Conservation (phyloP, 2,329 filamentous ascomycete genomes). For the Arthrobotrys entomopaga region DNA sequence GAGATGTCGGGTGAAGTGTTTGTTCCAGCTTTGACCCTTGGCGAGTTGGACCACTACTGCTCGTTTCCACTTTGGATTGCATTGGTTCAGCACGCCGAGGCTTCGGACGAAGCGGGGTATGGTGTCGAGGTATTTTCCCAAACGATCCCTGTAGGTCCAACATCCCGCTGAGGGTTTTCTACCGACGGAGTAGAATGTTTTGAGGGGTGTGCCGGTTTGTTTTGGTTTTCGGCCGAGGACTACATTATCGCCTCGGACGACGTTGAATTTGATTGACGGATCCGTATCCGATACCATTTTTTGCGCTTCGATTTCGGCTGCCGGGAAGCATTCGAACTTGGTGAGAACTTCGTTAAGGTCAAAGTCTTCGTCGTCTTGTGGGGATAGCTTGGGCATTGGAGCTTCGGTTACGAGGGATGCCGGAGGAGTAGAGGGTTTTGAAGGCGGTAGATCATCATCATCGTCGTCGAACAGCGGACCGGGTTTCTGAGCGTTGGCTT, state of each 20-base stretch:
- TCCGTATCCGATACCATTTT: constrained; percentile 37
- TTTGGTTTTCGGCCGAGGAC: constrained; percentile 39
- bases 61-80: constrained; percentile 37
- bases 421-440: constrained; percentile 12
- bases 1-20: constrained; percentile 36
- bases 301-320: constrained; percentile 24
- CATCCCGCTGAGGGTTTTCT: constrained; percentile 46
- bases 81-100: constrained; percentile 34
- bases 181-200: constrained; percentile 43
- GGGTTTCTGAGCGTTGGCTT: background rate
- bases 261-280: constrained; percentile 44
- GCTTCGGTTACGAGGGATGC: constrained; percentile 21
- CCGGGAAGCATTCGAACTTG: constrained; percentile 47
- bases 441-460: constrained; percentile 12
- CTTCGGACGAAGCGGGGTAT: constrained; percentile 28
- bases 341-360: constrained; percentile 46
- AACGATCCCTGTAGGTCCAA: constrained; percentile 44
- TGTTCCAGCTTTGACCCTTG: constrained; percentile 46
- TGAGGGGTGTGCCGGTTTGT: constrained; percentile 17
- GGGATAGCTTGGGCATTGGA: constrained; percentile 21
- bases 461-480: background rate
- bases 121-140: constrained; percentile 25
- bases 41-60: constrained; percentile 41
- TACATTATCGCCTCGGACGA: constrained; percentile 50
- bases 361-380: constrained; percentile 40